phyloP scores from a whole-genome alignment of 192 early-diverging fungal genomes.

The Chytriomyces sp. region DNA sequence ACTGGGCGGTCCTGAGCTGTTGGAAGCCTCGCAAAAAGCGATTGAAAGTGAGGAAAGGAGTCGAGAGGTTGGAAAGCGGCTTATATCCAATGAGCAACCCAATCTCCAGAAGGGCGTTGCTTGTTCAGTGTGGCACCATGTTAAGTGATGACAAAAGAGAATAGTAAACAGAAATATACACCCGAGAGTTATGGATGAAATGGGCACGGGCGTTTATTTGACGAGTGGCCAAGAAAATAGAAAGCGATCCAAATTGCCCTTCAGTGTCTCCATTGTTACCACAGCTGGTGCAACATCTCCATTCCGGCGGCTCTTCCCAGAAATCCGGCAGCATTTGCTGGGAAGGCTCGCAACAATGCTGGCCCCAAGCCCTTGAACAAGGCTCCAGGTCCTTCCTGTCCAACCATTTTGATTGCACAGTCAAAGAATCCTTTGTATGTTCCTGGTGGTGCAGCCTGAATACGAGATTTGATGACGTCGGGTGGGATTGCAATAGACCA shows the following conservation, averaged over 20 bases:
- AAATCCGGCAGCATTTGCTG: conserved; percentile 65
- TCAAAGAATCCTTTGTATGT: conserved; percentile 78
- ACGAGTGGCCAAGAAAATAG: too few species aligned
- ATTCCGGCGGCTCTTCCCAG: conserved; percentile 52
- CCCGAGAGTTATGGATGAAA: too few species aligned
- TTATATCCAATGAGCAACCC: not conserved
- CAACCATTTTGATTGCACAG: conserved; percentile 73
- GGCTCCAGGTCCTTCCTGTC: conserved; percentile 74
- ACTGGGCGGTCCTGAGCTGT: not conserved
- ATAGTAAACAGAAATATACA: too few species aligned
- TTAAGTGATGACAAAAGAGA: not conserved
- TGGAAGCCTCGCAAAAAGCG: not conserved
- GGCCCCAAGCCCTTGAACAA: conserved; percentile 91
- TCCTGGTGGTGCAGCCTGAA: conserved; percentile 84
- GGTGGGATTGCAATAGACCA: conserved; percentile 94
- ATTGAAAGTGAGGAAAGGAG: not conserved
- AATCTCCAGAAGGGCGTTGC: not conserved
- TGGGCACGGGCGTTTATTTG: too few species aligned
- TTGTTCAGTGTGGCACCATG: not conserved
- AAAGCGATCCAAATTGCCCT: too few species aligned
- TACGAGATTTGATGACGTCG: conserved; percentile 89
- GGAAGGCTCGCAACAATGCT: conserved; percentile 88
- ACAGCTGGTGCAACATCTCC: conserved; percentile 57
- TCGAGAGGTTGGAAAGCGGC: not conserved
- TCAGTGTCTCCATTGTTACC: conserved; percentile 33